Conservation (phyloP, 768 basidiomycete species). For the Coprinellus micaceus region DNA sequence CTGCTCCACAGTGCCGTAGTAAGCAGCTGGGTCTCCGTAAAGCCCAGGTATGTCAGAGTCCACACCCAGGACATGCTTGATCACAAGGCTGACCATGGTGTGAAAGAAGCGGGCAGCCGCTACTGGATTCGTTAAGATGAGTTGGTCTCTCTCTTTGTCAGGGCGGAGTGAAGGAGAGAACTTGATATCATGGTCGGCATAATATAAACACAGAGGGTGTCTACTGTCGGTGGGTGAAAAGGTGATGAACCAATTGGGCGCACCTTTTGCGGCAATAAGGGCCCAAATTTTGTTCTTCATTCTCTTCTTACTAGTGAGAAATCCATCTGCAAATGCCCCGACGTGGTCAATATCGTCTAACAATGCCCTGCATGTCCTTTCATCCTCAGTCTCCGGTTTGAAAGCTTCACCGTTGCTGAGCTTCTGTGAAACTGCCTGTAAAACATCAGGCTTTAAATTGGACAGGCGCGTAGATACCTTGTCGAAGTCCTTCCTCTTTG, state of each 20-base stretch:
- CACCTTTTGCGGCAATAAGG: conserved; percentile 18
- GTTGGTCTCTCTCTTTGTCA: conserved; percentile 4
- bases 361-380: conserved; percentile 19
- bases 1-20: conserved; percentile 39
- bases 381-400: conserved; percentile 13
- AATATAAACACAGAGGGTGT: conserved; percentile 34
- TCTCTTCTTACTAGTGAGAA: conserved; percentile 22
- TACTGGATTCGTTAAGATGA: conserved; percentile 21
- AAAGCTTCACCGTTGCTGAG: neutral
- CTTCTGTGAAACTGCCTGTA: neutral
- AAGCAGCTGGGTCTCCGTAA: conserved; percentile 26
- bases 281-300: conserved; percentile 20
- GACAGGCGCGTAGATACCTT: too few species aligned
- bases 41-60: conserved; percentile 18
- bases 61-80: conserved; percentile 26
- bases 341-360: conserved; percentile 19
- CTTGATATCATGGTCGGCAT: conserved; percentile 20
- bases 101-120: conserved; percentile 32
- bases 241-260: conserved; percentile 35
- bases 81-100: conserved; percentile 25
- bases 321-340: conserved; percentile 18
- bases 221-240: conserved; percentile 30
- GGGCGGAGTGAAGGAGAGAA: conserved; percentile 17
- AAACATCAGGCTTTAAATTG: neutral
- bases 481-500: neutral